Conservation (phyloP, 139 green algal species). For the Mesostigma viride region DNA sequence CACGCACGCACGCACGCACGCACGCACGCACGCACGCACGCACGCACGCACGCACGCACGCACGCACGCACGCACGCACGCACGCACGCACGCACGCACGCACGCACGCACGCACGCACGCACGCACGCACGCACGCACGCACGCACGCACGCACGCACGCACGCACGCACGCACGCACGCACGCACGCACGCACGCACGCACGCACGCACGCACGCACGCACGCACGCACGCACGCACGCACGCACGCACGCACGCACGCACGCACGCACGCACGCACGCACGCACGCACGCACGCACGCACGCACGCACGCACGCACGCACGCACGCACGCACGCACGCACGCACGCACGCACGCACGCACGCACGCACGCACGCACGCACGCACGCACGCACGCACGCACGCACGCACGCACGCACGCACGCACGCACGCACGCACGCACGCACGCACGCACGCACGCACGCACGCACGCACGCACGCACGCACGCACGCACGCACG, state of each 20-base stretch:
- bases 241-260: not conserved
- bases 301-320: not conserved
- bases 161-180: conserved; percentile 2
- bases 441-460: not conserved
- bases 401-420: not conserved
- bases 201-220: conserved; percentile 2
- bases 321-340: not conserved
- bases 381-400: not conserved
- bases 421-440: not conserved
- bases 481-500: not conserved
- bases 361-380: not conserved
- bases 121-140: conserved; percentile 2
- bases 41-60: conserved; percentile 2
- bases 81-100: conserved; percentile 2
- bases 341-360: not conserved
- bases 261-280: conserved; percentile 3
- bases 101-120: conserved; percentile 2
- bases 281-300: not conserved
- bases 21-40: conserved; percentile 2
- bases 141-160: conserved; percentile 2
- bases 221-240: conserved; percentile 2
- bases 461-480: not conserved
- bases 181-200: conserved; percentile 2
- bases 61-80: conserved; percentile 2
- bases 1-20: conserved; percentile 2